Evolutionary conservation across 371 early-diverging fungal species (phyloP), one percentile per base, ranked within the genome.

Genomic region (Basidiobolus meristosporus): DNA sequence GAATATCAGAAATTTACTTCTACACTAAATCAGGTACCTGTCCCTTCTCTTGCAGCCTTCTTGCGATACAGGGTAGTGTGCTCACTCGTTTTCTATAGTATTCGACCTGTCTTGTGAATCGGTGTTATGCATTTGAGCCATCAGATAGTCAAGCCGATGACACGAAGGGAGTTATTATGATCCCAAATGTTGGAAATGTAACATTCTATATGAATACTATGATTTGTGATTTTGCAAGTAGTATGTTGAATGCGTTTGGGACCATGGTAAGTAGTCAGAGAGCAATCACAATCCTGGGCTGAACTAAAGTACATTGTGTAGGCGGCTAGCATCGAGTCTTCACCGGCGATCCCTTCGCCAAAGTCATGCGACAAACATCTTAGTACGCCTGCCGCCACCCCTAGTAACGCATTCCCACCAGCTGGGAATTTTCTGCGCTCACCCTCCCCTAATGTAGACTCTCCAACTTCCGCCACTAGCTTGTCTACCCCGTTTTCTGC

Each of bases 101-200:
- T 47, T 80, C 82, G 0, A 59, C 77, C 3, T 66, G 74, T 4
- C 61, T 85, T 3, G 81, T 71, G 0, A 63, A 68, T 29, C 60
- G 82, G 20, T 83, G 82, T 45, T 77, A 82, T 52, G 85, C 79
- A 14, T 85, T 87, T 56, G 82, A 85, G 46, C 85, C 88, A 5
- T 56, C 65, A 10, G 80, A 77, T 40, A 61, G 60, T 17, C 76
- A 79, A 36, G 67, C 68, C 10, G 80, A 82, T 45, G 70, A 80
- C 52, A 73, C 71, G n/a, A 61, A 75, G 39, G 80, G 77, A 2
- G 44, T 81, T 9, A 74, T 75, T 17, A 75, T 77, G 72, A 77
- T 83, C 26, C 87, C 88, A 1, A 76, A 79, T 45, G 80, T 76
- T 14, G 84, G 84, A 19, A 70, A 82, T 44, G 64, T 82, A 36